Conservation (phyloP, 176 grass and related monocot genomes). For the Avena eriantha region DNA sequence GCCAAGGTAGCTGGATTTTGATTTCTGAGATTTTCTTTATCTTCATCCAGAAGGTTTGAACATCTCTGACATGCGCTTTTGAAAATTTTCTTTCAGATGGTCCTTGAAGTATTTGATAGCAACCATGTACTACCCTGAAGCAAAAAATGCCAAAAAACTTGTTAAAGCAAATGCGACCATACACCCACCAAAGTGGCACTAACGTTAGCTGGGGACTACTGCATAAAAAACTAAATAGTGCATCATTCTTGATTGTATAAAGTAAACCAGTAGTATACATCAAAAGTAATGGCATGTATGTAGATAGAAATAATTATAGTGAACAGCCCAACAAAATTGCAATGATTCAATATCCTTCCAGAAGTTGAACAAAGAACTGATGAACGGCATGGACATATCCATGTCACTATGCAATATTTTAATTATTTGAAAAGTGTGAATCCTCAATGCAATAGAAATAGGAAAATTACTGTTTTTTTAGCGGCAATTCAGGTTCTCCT, state of each 20-base stretch:
- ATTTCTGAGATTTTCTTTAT: no score
- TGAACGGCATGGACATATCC: not conserved
- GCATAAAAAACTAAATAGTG: not conserved
- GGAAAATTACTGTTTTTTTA: slow-evolving; percentile 76
- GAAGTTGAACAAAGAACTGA: not conserved
- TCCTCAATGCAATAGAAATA: slow-evolving; percentile 31
- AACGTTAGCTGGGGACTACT: not conserved
- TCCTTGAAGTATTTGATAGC: slow-evolving; percentile 68
- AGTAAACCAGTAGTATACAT: not conserved
- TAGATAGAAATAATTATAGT: not conserved
- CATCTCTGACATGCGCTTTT: no score
- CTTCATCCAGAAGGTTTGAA: no score
- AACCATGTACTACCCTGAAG: slow-evolving; percentile 75
- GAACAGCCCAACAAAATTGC: not conserved
- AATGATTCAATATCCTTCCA: not conserved
- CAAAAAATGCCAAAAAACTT: slow-evolving; percentile 45
- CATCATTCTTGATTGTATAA: not conserved
- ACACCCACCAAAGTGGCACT: not conserved
- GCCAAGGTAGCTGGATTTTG: slow-evolving; percentile 56
- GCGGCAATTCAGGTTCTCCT: slow-evolving; percentile 85
- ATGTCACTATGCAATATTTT: not conserved
- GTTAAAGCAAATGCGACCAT: not conserved
- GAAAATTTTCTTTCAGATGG: slow-evolving; percentile 54
- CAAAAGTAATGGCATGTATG: not conserved
- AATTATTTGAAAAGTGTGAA: not conserved